A percentile compares a stretch with the other conserved stretches of the same genome.
These are phyloP conservation scores for Paramyrothecium sp. DNA, from an alignment of 2,329 filamentous ascomycete species.

Conservation along the genomic window DNA sequence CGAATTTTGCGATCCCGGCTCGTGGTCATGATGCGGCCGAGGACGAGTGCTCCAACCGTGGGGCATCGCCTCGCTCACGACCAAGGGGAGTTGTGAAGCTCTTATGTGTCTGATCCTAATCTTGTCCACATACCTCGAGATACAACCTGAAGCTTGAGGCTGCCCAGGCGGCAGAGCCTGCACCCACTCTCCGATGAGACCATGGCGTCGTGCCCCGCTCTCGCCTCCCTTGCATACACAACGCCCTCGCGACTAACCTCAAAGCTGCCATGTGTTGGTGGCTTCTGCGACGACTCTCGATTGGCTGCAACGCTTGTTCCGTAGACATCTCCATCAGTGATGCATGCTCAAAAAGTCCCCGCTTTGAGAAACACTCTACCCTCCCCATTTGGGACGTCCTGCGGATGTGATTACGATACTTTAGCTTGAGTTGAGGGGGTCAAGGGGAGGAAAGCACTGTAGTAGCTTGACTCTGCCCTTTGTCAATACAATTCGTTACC, in stretches of 20 bases:
- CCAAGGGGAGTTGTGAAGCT: constrained; percentile 18
- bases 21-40: constrained; percentile 4
- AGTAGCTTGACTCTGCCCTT: constrained; percentile 20
- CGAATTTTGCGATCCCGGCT: neutral
- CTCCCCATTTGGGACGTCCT: constrained; percentile 9
- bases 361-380: constrained; percentile 20
- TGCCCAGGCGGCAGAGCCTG: neutral
- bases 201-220: constrained; percentile 24
- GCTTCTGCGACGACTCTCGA: constrained; percentile 19
- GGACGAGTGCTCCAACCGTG: neutral
- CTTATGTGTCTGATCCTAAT: constrained; percentile 37
- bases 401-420: constrained; percentile 20
- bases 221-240: constrained; percentile 33
- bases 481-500: constrained; percentile 26
- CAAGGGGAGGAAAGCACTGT: constrained; percentile 12
- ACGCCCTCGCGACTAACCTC: constrained; percentile 31
- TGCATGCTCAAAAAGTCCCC: constrained; percentile 21
- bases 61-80: constrained; percentile 6
- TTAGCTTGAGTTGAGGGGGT: constrained; percentile 27
- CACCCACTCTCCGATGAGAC: constrained; percentile 23
- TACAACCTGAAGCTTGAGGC: neutral
- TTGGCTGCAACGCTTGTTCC: constrained; percentile 22
- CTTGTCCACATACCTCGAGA: constrained; percentile 36
- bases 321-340: constrained; percentile 25
- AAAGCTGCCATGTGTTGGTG: constrained; percentile 33